Base-by-base conservation (phyloP, 768 basidiomycete species). In the Kwoniella shandongensis region DNA sequence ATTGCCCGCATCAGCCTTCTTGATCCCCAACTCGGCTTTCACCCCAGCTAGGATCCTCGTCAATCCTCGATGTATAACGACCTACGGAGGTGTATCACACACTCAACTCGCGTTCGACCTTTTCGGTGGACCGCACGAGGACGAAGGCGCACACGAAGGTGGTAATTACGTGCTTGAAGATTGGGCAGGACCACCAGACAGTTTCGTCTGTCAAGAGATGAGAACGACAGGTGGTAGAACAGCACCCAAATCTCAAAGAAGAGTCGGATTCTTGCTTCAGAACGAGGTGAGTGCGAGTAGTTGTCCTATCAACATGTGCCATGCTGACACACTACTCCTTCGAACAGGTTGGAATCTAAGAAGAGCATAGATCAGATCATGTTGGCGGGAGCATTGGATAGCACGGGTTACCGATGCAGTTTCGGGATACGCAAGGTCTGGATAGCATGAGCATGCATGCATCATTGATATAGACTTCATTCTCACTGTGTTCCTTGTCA, bases 81-180 rank as follows among this genome's bases (percentile, higher is more conserved):
- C 94, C 20, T 99, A 99, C 73, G 94, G 94, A 0, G 96, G 94
- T 3, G 94, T 98, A 3, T 89, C 87, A 62, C 94, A 99, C 77
- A 91, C 93, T 20, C 89, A 91, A 76, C 83, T 99, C 32, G 93
- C 94, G n/a, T 77, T 89, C 42, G 93, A 97, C 76, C 78, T 99
- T 66, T 98, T 97, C 68, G 94, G 93, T 0, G 78, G 80, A 10
- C 81, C 84, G 38, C 83, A 84, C n/a, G 85, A 85, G 22, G 86
- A 89, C 45, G 81, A 80, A 39, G 76, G 79, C 40, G 72, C 66
- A 38, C 78, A 80, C 25, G 56, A 61, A 44, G 65, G 50, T 13
- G 75, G 73, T 40, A 91, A 88, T 75, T 94, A 97, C 77, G 82
- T 89, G 0, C 76, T 98, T 50, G 89, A 92, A 44, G 91, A 96